Base-by-base conservation (phyloP, 495 filamentous ascomycete genomes). In the Penicillium cinerascens region DNA sequence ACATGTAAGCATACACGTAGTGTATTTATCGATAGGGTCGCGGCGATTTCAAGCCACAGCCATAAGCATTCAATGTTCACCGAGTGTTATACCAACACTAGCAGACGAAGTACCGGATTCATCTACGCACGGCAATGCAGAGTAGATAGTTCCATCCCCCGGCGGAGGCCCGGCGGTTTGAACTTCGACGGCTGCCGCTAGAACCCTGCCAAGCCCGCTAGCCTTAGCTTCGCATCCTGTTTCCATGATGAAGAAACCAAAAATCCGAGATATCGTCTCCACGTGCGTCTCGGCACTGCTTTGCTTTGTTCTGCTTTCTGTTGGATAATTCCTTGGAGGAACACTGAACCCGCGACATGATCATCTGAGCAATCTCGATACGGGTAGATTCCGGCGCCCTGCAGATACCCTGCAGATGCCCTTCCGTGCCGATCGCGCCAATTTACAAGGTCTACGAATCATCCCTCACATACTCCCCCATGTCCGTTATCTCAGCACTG, bases 341-440 rank as follows among this genome's bases (percentile, higher is more conserved):
- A 39, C 29, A 2, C 10, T 7, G 4, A 9, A 26, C 36, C 22
- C 46, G 23, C n/a, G 20, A 41, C 16, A 18, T 21, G 38, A 17
- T 41, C 38, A 41, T 16, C 20, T 41, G 16, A 6, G 20, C 16
- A 17, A 21, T 5, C 38, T 41, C 16, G 38, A 21, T 35, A 22
- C 51, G 37, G 22, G 25, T 53, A 44, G 44, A 38, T 17, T 57
- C 44, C 44, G 44, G 35, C 44, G 29, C 26, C 42, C 43, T 45
- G 53, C 53, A 35, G 26, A 29, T 29, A 7, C 9, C 26, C 26
- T 29, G 29, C 29, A 33, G 26, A 29, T 29, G 26, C 9, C 26
- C 26, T 29, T 8, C 29, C 11, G 40, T 16, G 43, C 47, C 36
- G 48, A 56, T 56, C 54, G 18, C 43, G 38, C 23, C 20, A 39